Base-by-base conservation (phyloP, 169 alveolate species). In the Eimeria maxima region DNA sequence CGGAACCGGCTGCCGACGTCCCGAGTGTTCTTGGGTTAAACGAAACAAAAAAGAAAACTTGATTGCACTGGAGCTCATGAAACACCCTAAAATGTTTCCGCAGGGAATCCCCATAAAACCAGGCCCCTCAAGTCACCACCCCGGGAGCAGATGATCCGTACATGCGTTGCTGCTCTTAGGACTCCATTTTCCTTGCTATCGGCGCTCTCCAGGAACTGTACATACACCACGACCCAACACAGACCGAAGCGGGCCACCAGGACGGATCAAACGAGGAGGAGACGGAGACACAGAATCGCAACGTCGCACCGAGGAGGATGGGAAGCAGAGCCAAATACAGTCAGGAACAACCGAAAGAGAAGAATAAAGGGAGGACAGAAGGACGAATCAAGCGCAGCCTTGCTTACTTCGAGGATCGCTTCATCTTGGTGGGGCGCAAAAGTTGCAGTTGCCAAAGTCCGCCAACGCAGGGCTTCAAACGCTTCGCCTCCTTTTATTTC, bases 101-200 rank as follows among this genome's bases (percentile, higher is more conserved):
- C 84, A 73, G 84, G 84, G 10, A 27, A 73, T 16, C 89, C 89
- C 89, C 89, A 80, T n/a, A 80, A n/a, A 45, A 11, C 11, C 50
- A 80, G 63, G 20, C 67, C 44, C 63, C 38, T 18, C 69, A 80
- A n/a, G 29, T 80, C 69, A 38, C 57, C 38, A 6, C 89, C 63
- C 14, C 63, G n/a, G 6, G 89, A 80, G 38, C 69, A 80, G 57
- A 80, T 44, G 24, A 80, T 38, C 8, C 89, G 67, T 44, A 18
- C 89, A 45, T 80, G 89, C 44, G 89, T 80, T 45, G 67, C 89
- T 42, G 89, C 69, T 20, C 44, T 6, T 65, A 38, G 74, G 42
- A 13, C 74, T 24, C 74, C 74, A 24, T 65, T 44, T 1, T 65
- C 74, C 74, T 65, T 33, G 8, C 14, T 65, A n/a, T 65, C 74